phyloP scores from a whole-genome alignment of 2,329 filamentous ascomycete genomes.

The Ambrosiella cleistominuta region DNA sequence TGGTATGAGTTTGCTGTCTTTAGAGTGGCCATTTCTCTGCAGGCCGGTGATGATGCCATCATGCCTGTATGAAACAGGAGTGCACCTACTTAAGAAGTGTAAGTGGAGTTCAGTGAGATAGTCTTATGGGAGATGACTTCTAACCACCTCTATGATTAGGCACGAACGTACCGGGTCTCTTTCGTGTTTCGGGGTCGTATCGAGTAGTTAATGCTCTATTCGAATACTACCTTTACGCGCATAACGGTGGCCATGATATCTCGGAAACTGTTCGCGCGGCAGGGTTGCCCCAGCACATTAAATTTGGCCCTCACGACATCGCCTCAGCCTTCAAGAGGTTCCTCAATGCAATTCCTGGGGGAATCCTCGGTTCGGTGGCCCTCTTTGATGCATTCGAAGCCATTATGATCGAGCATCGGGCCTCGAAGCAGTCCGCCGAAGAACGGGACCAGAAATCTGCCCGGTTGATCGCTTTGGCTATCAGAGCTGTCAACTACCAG shows the following conservation, averaged over 20 bases:
- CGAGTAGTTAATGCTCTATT: conserved; percentile 40
- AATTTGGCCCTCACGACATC: conserved; percentile 43
- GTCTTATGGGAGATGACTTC: too few relatives aligned
- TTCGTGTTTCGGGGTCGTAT: conserved; percentile 43
- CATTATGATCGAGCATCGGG: conserved; percentile 19
- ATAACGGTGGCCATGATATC: conserved; percentile 13
- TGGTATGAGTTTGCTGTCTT: conserved; percentile 42
- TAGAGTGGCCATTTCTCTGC: conserved; percentile 41
- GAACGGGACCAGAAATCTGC: conserved; percentile 41
- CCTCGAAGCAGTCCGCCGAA: conserved; percentile 27
- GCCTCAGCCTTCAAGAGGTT: conserved; percentile 50
- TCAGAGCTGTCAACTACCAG: conserved; percentile 40
- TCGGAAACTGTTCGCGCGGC: conserved; percentile 39
- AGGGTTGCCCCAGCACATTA: conserved; percentile 42
- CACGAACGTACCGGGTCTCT: conserved; percentile 38
- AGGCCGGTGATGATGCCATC: conserved; percentile 42
- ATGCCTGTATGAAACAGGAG: conserved; percentile 48
- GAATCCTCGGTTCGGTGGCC: conserved; percentile 43
- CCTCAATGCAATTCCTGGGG: conserved; percentile 44
- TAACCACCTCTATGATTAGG: conserved; percentile 12
- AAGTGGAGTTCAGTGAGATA: conserved; percentile 13
- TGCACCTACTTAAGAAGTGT: conserved; percentile 45
- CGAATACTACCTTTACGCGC: conserved; percentile 38
- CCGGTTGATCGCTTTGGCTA: conserved; percentile 45
- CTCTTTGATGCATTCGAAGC: conserved; percentile 43